Base-by-base conservation (phyloP, 2,329 filamentous ascomycete species). In the Trichocomaceae sp. region DNA sequence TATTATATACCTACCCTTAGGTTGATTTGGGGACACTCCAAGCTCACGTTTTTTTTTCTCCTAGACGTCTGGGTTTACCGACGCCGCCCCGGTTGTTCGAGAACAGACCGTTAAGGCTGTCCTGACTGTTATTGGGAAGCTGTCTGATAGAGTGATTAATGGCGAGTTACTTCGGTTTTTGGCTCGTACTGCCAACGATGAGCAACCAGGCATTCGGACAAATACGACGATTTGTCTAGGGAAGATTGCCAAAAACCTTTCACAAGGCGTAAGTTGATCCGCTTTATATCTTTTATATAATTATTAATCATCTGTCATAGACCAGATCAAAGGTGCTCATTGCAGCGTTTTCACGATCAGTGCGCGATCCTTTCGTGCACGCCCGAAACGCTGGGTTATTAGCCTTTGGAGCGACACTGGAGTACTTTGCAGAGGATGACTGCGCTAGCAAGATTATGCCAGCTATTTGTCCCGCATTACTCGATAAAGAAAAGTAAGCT, bases 151-250 rank as follows among this genome's bases (percentile, higher is more conserved):
- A 37, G 88, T 88, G 7, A 86, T 97, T 62, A 99, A 99, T 62
- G 92, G 93, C 52, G 93, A 99, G 63, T 79, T 99, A 10, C 76
- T 99, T 20, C 88, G 87, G 63, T 87, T 95, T 66, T 79, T 99
- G 26, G 93, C 93, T 44, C 96, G 95, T 70, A 96, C 92, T 1
- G 90, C 93, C 46, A 99, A 97, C 63, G 93, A 99, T 59, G 93
- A 97, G 64, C 92, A 99, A 66, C 90, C 93, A 1, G 93, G 93
- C 0, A 99, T 99, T 61, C 83, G 93, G 58, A 99, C 93, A 8
- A 99, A 99, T 69, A 99, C 93, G 0, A 99, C 93, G 1, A 99
- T 99, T 54, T 97, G 92, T 67, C 75, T 99, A 0, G 93, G 93
- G 20, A 97, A 96, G 66, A 96, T 99, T 62, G 91, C 93, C 13